A percentile compares a stretch with the other conserved stretches of the same genome.
These are phyloP conservation scores for Talaromyces proteolyticus DNA, from an alignment of 495 filamentous ascomycete species.

Conservation along the genomic window DNA sequence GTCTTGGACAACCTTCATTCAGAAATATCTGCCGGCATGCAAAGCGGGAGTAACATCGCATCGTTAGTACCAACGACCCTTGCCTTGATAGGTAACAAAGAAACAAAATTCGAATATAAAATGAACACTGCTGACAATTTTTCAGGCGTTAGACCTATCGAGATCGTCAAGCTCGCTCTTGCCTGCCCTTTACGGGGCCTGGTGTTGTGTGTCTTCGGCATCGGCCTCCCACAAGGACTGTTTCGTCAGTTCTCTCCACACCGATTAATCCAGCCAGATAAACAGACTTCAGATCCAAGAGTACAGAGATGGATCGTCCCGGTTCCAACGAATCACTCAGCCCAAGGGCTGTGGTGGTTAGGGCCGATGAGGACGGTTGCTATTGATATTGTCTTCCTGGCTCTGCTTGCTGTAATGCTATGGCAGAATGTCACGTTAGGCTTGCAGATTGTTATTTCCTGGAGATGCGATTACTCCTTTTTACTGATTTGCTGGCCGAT, in stretches of 20 bases:
- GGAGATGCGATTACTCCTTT: neutral
- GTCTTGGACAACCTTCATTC: neutral
- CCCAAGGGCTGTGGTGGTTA: too few species aligned
- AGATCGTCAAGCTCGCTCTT: neutral
- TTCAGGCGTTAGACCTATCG: neutral
- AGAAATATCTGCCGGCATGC: neutral
- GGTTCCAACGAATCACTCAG: too few species aligned
- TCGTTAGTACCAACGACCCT: neutral
- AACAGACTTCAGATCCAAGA: neutral
- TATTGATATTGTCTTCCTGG: neutral
- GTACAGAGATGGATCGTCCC: neutral
- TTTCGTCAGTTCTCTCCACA: constrained; percentile 1
- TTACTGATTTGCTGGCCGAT: neutral
- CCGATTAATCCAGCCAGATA: too few species aligned
- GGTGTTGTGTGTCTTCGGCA: neutral
- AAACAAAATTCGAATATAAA: neutral
- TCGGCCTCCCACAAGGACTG: neutral
- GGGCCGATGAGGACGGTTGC: neutral
- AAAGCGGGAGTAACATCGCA: neutral
- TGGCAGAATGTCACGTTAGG: neutral
- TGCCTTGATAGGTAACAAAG: neutral
- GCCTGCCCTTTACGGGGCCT: neutral
- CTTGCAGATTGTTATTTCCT: neutral
- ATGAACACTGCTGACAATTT: neutral
- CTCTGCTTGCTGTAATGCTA: neutral